Base-by-base conservation (phyloP, 2,329 filamentous ascomycete genomes). In the Chalara sp. region DNA sequence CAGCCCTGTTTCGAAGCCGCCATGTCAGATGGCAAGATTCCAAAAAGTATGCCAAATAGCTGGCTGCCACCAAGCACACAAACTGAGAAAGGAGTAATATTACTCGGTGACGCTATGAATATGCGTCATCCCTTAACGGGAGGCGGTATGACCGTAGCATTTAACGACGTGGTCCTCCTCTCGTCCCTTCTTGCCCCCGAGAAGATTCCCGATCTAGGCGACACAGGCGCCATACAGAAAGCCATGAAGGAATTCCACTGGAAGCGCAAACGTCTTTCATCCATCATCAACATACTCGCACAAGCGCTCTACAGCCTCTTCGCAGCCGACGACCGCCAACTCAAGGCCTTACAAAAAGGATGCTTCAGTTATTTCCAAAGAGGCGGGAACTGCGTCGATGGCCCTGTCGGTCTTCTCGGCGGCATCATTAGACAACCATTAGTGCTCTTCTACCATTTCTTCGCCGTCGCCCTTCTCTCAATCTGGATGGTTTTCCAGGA, bases 101-200 rank as follows among this genome's bases (percentile, higher is more conserved):
- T 99, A 35, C 78, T 97, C 6, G 93, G 93, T 53, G 93, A 99
- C 67, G 92, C 93, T 11, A 85, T 95, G 78, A 99, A 99, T 74
- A 99, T 99, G 93, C 87, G 93, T n/a, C 93, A 99, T 70, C 93
- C 93, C 1, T 78, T 99, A 10, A 99, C 93, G 0, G 93, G 93
- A 48, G 93, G 93, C 58, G 93, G 93, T 61, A 99, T 99, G 93
- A 97, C 92, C 0, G 93, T 97, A 1, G 93, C 89, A 1, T 87
- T 99, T 69, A 95, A 92, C 71, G 93, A 99, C 65, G 91, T 88
- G 1, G 78, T 93, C 8, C 70, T 95, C 1, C 77, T 99, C 30
- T 75, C 86, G 1, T 78, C 85, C 6, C 74, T 96, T 28, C 79
- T 99, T 1, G 75, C 80, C 37, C 90, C 89, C 0, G 71, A 78